A percentile compares a stretch with the other conserved stretches of the same genome.
Evolutionary conservation across 2,329 filamentous ascomycete species (phyloP).

Genomic region (Corynespora cassiicola): DNA sequence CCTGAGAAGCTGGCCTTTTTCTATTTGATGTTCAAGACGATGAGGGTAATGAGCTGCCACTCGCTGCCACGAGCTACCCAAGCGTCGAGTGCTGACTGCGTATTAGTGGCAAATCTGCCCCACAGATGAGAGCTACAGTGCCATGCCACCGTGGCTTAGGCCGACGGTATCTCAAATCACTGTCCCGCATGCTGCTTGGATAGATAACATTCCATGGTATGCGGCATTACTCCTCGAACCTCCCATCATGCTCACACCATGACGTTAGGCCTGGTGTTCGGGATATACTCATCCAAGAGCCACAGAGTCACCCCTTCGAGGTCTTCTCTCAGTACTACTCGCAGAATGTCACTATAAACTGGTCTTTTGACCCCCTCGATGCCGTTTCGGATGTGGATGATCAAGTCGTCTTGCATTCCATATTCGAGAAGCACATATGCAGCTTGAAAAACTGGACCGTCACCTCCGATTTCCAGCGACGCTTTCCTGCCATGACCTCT

Average conservation of each 20-base stretch:
- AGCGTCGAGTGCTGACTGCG: neutral
- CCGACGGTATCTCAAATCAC: slow-evolving; percentile 1
- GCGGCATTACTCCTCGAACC: slow-evolving; percentile 65
- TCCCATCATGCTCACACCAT: slow-evolving; percentile 45
- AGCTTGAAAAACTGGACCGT: slow-evolving; percentile 2
- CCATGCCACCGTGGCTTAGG: neutral
- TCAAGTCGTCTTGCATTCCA: neutral
- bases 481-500: slow-evolving; percentile 1
- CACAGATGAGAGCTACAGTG: neutral
- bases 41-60: slow-evolving; percentile 2
- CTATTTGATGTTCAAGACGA: neutral
- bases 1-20: slow-evolving; percentile 3
- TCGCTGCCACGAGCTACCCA: no score
- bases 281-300: neutral
- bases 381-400: neutral
- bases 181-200: no score
- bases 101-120: no score
- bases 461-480: neutral
- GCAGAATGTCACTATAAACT: no score
- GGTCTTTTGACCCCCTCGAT: no score
- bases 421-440: slow-evolving; percentile 1
- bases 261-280: neutral
- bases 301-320: no score
- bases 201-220: neutral
- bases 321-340: no score